Base-by-base conservation (phyloP, 2,329 filamentous ascomycete genomes). In the Pseudocercospora musae region DNA sequence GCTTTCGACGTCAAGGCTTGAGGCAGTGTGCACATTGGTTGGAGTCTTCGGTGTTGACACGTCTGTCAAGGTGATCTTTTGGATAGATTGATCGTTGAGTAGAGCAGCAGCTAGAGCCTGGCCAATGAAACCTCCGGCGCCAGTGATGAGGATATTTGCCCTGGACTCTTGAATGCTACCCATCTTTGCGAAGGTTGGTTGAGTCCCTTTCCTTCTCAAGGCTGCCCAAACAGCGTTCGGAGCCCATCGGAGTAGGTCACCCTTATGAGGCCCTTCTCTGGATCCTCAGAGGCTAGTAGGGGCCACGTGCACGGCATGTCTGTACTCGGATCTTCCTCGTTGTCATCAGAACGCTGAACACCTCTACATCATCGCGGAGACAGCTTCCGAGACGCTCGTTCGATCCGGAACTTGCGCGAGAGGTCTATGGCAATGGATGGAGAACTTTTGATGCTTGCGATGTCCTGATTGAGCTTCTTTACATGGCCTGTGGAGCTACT, bases 41-140 rank as follows among this genome's bases (percentile, higher is more conserved):
- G 37, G 37, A n/a, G 13, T 40, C 37, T 40, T 37, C 1, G 52
- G 52, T 13, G n/a, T 20, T n/a, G 25, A 21, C 1, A 33, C 20
- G 52, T 55, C 52, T 20, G 52, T 55, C 52, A 55, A 23, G 31
- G 18, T 21, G 25, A 55, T 33, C 11, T 71, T 75, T 4, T 71
- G 71, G 49, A 73, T 66, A 2, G 74, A 70, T 3, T 72, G 72
- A 8, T 69, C 75, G 15, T 64, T 52, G 40, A 79, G 73, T 21
- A 81, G 70, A 23, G 73, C 74, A 57, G 76, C 68, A 7, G 78
- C 77, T 21, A 81, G 66, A 68, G 78, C 78, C 68, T 80, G 78
- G 64, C 78, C 78, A 50, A 80, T 74, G 59, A 79, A 81, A 61
- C 79, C 79, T 20, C 73, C 76, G 20, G 79, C 79, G 7, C 79